These are phyloP conservation scores for Colletotrichum sublineola DNA, from an alignment of 2,329 filamentous ascomycete species.

Conservation along the genomic window DNA sequence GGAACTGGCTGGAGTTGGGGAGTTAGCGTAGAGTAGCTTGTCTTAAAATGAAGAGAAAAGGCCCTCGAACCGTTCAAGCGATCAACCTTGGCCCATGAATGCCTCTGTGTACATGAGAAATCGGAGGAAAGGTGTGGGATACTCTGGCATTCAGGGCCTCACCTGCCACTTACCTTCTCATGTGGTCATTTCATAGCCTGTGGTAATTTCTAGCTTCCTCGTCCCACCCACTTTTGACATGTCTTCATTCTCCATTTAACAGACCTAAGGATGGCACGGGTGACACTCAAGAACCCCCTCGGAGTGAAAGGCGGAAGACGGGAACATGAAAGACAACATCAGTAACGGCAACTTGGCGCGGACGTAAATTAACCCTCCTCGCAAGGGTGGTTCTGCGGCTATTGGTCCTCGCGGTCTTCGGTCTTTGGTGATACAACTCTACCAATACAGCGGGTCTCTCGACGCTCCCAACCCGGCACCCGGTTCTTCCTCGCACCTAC, in stretches of 20 bases:
- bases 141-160: neutral
- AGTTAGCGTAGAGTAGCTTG: neutral
- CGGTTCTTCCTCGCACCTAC: slow-evolving; percentile 49
- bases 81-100: too few relatives aligned
- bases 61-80: too few relatives aligned
- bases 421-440: slow-evolving; percentile 1
- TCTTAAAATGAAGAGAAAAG: neutral
- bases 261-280: neutral
- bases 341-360: neutral
- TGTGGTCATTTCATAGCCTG: neutral
- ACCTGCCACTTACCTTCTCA: too few relatives aligned
- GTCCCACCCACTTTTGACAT: neutral
- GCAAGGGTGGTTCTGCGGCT: neutral
- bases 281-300: neutral
- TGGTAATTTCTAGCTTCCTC: neutral
- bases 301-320: neutral
- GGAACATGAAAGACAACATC: neutral
- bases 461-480: neutral
- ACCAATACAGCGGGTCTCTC: slow-evolving; percentile 13
- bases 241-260: neutral
- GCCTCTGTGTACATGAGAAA: neutral
- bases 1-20: neutral
- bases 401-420: neutral
- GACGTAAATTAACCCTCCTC: neutral
- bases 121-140: neutral